phyloP scores from a whole-genome alignment of 164 flowering plant species.

The Cinnamomum chago region DNA sequence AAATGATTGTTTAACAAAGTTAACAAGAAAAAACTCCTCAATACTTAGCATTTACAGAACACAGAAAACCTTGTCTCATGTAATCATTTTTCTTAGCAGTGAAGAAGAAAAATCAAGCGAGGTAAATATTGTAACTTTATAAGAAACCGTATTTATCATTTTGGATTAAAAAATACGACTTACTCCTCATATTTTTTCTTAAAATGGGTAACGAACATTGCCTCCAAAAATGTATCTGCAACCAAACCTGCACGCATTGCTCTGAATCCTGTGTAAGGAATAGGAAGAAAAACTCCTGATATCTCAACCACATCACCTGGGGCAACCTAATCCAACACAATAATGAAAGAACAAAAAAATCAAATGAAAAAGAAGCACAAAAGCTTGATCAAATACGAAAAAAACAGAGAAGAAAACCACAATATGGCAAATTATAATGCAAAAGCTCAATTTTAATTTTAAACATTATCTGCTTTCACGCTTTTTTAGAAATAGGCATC shows the following conservation, averaged over 20 bases:
- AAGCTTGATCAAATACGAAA: no score
- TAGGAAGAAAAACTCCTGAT: conserved; percentile 97
- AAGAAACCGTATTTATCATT: background rate
- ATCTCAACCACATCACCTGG: conserved; percentile 97
- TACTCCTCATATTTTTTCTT: conserved; percentile 99
- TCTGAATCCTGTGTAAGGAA: conserved; percentile 92
- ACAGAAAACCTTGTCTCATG: background rate
- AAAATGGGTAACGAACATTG: conserved; percentile 92
- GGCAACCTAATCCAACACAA: conserved; percentile 53
- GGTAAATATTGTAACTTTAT: background rate
- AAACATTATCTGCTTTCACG: no score
- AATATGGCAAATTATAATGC: no score
- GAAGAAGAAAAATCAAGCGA: background rate
- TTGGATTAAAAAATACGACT: conserved; percentile 15
- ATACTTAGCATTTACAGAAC: background rate
- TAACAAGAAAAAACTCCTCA: no score
- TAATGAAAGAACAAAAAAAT: background rate
- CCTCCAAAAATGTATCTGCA: conserved; percentile 97
- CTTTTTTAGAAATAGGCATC: no score
- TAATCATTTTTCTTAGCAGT: background rate
- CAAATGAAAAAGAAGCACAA: no score
- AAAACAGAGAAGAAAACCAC: no score
- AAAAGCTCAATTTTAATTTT: no score
- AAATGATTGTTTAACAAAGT: background rate
- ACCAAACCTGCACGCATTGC: conserved; percentile 99